phyloP scores from a whole-genome alignment of 441 rosid genomes.

The Syzygium syzygioides region DNA sequence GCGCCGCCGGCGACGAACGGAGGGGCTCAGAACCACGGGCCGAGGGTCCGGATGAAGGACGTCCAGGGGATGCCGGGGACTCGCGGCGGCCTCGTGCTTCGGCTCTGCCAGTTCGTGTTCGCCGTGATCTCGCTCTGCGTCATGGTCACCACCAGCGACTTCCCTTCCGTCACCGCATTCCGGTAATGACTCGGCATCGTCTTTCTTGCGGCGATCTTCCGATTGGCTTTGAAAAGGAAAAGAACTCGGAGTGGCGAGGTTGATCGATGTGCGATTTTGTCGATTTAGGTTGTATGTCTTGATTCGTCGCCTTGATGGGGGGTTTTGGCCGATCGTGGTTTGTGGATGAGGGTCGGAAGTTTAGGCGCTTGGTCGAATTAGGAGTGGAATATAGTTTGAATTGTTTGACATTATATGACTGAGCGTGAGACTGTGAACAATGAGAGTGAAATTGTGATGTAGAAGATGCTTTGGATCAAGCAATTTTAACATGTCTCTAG shows the following conservation, averaged over 20 bases:
- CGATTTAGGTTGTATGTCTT: not conserved
- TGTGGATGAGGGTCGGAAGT: not conserved
- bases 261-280: not conserved
- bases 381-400: not conserved
- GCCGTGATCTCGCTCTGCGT: conserved; percentile 52
- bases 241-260: not conserved
- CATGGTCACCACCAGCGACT: conserved; percentile 70
- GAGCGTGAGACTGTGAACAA: not conserved
- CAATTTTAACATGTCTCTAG: not conserved
- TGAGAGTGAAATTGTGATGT: not conserved
- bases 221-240: not conserved
- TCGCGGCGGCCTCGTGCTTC: conserved; percentile 59
- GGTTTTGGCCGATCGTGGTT: not conserved
- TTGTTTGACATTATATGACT: not conserved
- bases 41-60: conserved; percentile 69
- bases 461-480: not conserved
- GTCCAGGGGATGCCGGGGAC: conserved; percentile 90
- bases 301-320: not conserved
- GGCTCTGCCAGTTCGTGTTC: conserved; percentile 52
- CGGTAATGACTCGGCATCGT: conserved; percentile 31
- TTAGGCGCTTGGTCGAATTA: not conserved
- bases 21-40: conserved; percentile 28
- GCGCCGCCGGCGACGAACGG: conserved; percentile 51
- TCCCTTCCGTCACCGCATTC: conserved; percentile 65
- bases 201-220: not conserved